Evolutionary conservation across 1,284 basidiomycete species (phyloP), one percentile per base, ranked within the genome.

Genomic region (Lignosus rhinocerotis): DNA sequence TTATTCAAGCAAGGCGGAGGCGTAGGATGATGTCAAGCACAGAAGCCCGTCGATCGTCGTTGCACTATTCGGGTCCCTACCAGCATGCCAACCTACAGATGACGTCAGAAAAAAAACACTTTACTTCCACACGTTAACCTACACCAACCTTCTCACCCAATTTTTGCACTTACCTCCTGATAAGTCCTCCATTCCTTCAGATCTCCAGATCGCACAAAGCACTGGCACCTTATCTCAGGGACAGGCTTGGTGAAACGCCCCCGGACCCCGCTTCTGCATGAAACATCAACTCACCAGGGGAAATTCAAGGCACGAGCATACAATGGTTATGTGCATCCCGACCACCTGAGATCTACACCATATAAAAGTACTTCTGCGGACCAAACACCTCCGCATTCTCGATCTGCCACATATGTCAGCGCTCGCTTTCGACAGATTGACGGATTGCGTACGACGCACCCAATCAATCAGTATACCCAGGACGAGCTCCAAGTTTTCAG

Each of bases 11-110:
- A 19, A 17, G 17, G 38, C 25, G 36, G 6, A 50, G 32, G 9
- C 6, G 17, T 19, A 34, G 9, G 14, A 31, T 41, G 50, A 39
- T 42, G 50, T 42, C 50, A 51, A 30, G 50, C 36, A n/a, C 44
- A 48, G 56, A 53, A 56, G 43, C 45, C 33, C 16, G 21, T 7
- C 39, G 62, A 63, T 63, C 59, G 59, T 63, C 62, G 62, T 45
- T 52, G 50, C 56, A 34, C 47, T 49, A 54, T 60, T 58, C 56
- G 51, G 62, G 32, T 41, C 51, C 62, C 56, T 60, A 58, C 55
- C 45, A 51, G 48, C 21, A 38, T 54, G 59, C 50, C 62, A 53
- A 56, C 46, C 52, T 55, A 53, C 32, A 43, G 43, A 58, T 60
- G 62, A 63, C 62, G 62, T 63, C 59, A 63, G 56, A 7, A 14